Conservation (phyloP, 352 stramenopile species). For the Phytophthora vignae region DNA sequence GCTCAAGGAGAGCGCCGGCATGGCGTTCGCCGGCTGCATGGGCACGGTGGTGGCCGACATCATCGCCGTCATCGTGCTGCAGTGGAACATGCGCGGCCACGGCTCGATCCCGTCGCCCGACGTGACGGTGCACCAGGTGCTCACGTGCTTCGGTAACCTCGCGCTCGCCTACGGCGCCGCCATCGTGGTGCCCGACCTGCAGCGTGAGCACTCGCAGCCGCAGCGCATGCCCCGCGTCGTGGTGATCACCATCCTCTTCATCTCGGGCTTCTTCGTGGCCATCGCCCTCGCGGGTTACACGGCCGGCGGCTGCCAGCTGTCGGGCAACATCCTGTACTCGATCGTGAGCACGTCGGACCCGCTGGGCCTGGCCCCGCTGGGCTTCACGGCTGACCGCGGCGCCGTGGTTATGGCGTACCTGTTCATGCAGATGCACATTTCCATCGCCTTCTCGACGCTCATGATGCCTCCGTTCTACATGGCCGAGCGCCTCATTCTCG, state of each 20-base stretch:
- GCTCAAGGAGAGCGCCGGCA: slow-evolving; percentile 34
- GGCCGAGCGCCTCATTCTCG: slow-evolving; percentile 35
- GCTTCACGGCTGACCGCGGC: slow-evolving; percentile 46
- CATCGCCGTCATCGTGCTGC: slow-evolving; percentile 37
- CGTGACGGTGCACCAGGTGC: slow-evolving; percentile 44
- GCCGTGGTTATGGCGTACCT: slow-evolving; percentile 18
- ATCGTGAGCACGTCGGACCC: slow-evolving; percentile 6
- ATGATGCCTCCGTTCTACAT: slow-evolving; percentile 56
- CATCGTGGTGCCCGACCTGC: slow-evolving; percentile 51
- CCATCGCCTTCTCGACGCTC: slow-evolving; percentile 46
- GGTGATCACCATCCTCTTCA: slow-evolving; percentile 37
- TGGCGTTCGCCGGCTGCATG: slow-evolving; percentile 40
- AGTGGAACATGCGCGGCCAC: slow-evolving; percentile 46
- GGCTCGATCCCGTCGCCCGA: slow-evolving; percentile 34
- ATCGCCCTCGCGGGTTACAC: slow-evolving; percentile 44
- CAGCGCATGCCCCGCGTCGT: slow-evolving; percentile 51
- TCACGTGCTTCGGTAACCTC: slow-evolving; percentile 49
- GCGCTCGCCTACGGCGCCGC: slow-evolving; percentile 49
- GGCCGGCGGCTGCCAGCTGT: slow-evolving; percentile 51
- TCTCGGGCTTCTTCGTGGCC: slow-evolving; percentile 45
- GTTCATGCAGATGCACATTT: slow-evolving; percentile 42
- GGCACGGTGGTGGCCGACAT: slow-evolving; percentile 48
- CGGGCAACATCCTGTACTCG: slow-evolving; percentile 40
- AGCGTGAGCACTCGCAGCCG: slow-evolving; percentile 23
- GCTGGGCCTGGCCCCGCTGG: slow-evolving; percentile 37